Evolutionary conservation across 345 rosid species (phyloP), one percentile per base, ranked within the genome.

Genomic region (Angophora floribunda): DNA sequence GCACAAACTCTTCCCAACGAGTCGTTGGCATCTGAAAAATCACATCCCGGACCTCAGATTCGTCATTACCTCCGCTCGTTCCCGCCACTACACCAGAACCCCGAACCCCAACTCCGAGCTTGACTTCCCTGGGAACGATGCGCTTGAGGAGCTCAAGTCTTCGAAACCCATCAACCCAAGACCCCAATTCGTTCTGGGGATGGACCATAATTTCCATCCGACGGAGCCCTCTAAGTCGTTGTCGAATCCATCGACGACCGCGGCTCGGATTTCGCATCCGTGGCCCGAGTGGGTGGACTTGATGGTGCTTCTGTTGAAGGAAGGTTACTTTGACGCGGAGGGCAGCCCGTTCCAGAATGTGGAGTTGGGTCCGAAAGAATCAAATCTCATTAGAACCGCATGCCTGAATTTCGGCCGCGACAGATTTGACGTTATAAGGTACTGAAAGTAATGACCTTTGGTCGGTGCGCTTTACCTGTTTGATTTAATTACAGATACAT

Each of bases 231-330:
- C 49, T 36, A 11, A 36, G 49, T 75, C 49, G 49, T 21, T 14
- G 82, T 59, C 65, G 65, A 26, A 55, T 22, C 61, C 26, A 30
- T 79, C 82, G 32, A 90, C 86, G 52, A 89, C 87, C 12, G 51
- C 36, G 36, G 88, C 91, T 52, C 91, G 87, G 90, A 92, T 94
- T 90, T 92, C 96, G 16, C 97, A 95, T 88, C 95, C 96, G 24
- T 97, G 97, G 98, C 96, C 94, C 26, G 97, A 97, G 86, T 97
- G 98, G 99, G 91, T 93, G 86, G 92, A 91, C 87, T 90, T 97
- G 89, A 95, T 96, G 95, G 95, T 92, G 44, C 87, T 92, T 91
- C 90, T 96, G 87, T 67, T 89, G 89, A 95, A 90, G 88, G 92
- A 89, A 90, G 96, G 95, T 19, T 96, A 96, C 90, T 95, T 95